Base-by-base conservation (phyloP, 495 filamentous ascomycete genomes). In the Glarea lozoyensis region DNA sequence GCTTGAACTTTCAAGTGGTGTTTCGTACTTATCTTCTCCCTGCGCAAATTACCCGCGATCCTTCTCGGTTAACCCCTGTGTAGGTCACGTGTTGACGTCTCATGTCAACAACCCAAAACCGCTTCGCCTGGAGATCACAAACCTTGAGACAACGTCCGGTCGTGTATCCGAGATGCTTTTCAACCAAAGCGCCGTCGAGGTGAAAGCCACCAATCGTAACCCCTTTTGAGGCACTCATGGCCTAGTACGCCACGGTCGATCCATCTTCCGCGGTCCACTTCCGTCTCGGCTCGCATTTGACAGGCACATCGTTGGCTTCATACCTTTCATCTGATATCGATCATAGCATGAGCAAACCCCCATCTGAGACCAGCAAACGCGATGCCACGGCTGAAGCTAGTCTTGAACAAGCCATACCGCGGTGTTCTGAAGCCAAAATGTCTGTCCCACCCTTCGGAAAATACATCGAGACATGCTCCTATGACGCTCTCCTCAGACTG, bases 41-140 rank as follows among this genome's bases (percentile, higher is more conserved):
- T n/a, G n/a, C n/a, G n/a, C n/a, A n/a, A n/a, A n/a, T n/a, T n/a
- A n/a, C n/a, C n/a, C n/a, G n/a, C n/a, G n/a, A n/a, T n/a, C n/a
- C n/a, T n/a, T n/a, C n/a, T n/a, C n/a, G n/a, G n/a, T n/a, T n/a
- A n/a, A n/a, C n/a, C n/a, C n/a, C n/a, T n/a, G n/a, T n/a, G n/a
- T n/a, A n/a, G n/a, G n/a, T n/a, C n/a, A n/a, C n/a, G n/a, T n/a
- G n/a, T n/a, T n/a, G n/a, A n/a, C n/a, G n/a, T n/a, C n/a, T n/a
- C n/a, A n/a, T n/a, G n/a, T n/a, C n/a, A n/a, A n/a, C n/a, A n/a
- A n/a, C n/a, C n/a, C n/a, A n/a, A n/a, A n/a, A n/a, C n/a, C n/a
- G n/a, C n/a, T n/a, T 49, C 47, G 47, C 47, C 47, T 49, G 6
- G 24, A 45, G 40, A 49, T 20, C 35, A 19, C 37, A 24, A 33